Evolutionary conservation across 768 basidiomycete species (phyloP), one percentile per base, ranked within the genome.

Genomic region (Termitomyces sp.): DNA sequence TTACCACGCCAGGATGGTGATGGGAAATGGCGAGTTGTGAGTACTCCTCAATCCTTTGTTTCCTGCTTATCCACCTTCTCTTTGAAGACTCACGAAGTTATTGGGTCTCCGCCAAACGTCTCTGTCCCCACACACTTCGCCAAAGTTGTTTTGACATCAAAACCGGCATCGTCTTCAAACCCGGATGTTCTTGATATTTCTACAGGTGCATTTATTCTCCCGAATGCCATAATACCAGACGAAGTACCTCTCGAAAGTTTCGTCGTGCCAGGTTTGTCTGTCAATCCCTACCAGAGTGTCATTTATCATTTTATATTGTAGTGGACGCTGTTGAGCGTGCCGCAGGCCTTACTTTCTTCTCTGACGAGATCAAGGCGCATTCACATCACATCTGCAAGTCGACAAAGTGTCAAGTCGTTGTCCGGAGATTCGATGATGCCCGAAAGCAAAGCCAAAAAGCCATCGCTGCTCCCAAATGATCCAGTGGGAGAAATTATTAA

Each of bases 41-140:
- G 92, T 83, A 3, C 44, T 33, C 55, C 55, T 53, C 37, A 37
- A 58, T 55, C 0, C 20, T 12, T 1, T 52, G 27, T 22, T 52
- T 45, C 37, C 36, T 15, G 55, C 42, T 6, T 8, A 20, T 54
- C n/a, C 16, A 34, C 27, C 8, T 3, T 13, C 22, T 36, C 34
- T 33, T 53, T 13, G 6, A 49, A 98, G 94, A 87, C 83, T 3
- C 86, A 98, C 69, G 96, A 99, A 79, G 89, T 99, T 45, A 98
- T 99, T 64, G 97, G 97, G 0, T 82, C 81, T 18, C 93, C 94
- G 12, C 93, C 95, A 12, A 93, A 90, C 67, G 78, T 98, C 59
- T 79, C 91, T 51, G 97, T 99, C 18, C 97, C 97, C 1, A 98
- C 97, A 6, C 97, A 99, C 70, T 98, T 98, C 70, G 95, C 96